Base-by-base conservation (phyloP, 2,329 filamentous ascomycete genomes). In the Sarocladium strictum region DNA sequence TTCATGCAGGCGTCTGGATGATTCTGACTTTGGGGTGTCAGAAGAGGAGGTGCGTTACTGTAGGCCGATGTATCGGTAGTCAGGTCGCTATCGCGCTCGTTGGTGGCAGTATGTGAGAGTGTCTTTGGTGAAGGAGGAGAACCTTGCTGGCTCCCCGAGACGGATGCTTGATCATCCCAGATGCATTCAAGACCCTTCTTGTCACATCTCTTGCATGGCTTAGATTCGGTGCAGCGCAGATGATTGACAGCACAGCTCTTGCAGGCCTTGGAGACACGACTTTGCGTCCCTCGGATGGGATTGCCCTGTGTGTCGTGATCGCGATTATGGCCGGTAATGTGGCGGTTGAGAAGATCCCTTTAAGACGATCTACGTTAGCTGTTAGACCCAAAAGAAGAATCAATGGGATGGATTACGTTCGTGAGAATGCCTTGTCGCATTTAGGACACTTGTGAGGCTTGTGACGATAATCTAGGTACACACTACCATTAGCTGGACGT, bases 191-290 rank as follows among this genome's bases (percentile, higher is more conserved):
- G 58, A 7, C 60, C 61, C 53, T 61, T 61, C 3, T 63, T 56
- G 24, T 57, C 54, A 19, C 66, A 68, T 24, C 66, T 60, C 2
- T 47, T 51, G 27, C 66, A 68, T 26, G 65, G 65, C 29, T 68
- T 68, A 24, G 61, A 56, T 19, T 68, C 66, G 12, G 62, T 62
- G 26, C 65, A 68, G 10, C 64, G 61, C 9, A 68, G 45, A 47
- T 68, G 66, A 15, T 65, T 60, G 2, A 62, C 61, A 0, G 65
- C 63, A 47, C 66, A 68, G 5, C 60, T 54, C 27, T 56, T 55
- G 29, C 66, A 68, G 1, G 66, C 65, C 37, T 64, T 57, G 0
- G 63, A 57, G 1, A 66, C 65, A 0, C 64, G 59, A 1, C 55
- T 38, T 15, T n/a, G 35, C 9, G 17, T 6, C 15, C 12, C 35